A percentile compares a stretch with the other conserved stretches of the same genome.
Evolutionary conservation across 768 basidiomycete species (phyloP).

Genomic region (Pulveroboletus sp.): DNA sequence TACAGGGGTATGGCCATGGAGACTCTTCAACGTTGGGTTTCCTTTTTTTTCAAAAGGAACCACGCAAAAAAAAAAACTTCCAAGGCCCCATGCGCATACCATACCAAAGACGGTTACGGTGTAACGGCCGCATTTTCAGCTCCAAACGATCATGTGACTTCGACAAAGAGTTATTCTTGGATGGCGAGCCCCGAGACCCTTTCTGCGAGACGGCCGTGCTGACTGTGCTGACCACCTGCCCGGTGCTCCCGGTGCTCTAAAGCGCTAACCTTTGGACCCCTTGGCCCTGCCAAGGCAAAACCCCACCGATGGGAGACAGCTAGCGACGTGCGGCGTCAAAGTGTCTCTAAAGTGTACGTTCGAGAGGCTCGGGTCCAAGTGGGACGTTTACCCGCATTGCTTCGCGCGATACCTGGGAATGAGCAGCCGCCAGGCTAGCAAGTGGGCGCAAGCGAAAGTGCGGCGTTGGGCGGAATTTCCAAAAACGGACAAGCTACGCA

Average conservation of each 20-base stretch:
- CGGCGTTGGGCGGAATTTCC: no score
- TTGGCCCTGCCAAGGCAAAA: not conserved
- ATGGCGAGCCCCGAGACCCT: not conserved
- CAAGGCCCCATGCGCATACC: not conserved
- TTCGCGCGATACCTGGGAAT: not conserved
- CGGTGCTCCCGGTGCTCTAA: no score
- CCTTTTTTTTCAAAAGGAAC: no score
- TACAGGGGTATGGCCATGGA: not conserved
- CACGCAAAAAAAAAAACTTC: not conserved
- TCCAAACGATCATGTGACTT: constrained; percentile 5
- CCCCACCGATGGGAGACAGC: not conserved
- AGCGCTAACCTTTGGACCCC: not conserved
- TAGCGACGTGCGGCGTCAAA: not conserved
- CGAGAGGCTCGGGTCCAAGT: not conserved
- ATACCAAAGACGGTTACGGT: constrained; percentile 17
- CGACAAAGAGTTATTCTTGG: constrained; percentile 24
- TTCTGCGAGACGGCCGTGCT: not conserved
- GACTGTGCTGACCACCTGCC: constrained; percentile 3
- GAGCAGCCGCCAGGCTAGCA: no score
- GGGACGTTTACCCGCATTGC: not conserved
- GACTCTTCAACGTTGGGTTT: not conserved
- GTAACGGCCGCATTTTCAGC: not conserved
- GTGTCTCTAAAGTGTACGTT: not conserved
- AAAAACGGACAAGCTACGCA: no score
- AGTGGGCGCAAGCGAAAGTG: no score